These are phyloP conservation scores for Aspergillus niger DNA, from an alignment of 2,329 filamentous ascomycete species.

Conservation along the genomic window DNA sequence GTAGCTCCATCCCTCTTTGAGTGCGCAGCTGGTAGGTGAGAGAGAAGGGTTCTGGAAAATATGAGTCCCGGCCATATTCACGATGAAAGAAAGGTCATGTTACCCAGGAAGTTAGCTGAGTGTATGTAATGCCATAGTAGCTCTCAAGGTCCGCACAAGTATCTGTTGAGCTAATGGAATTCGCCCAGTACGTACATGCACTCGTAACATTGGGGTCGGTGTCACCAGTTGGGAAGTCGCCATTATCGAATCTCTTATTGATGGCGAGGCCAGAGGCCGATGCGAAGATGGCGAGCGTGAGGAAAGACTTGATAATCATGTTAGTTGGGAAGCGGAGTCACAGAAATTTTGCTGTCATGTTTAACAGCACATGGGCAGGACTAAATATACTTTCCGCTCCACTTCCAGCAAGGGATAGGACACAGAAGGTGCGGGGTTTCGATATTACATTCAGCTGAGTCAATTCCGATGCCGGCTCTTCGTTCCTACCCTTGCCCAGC, in stretches of 20 bases:
- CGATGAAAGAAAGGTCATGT: background rate
- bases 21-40: background rate
- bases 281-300: background rate
- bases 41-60: slow-evolving; percentile 14
- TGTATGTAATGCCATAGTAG: slow-evolving; percentile 10
- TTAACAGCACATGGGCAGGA: no score
- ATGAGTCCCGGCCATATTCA: background rate
- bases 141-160: slow-evolving; percentile 12
- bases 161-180: slow-evolving; percentile 10
- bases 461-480: no score
- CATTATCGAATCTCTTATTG: background rate
- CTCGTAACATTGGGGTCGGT: slow-evolving; percentile 13
- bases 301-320: background rate
- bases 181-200: slow-evolving; percentile 15
- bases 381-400: no score
- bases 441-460: no score
- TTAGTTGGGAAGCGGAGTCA: no score
- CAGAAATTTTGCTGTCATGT: no score
- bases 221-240: slow-evolving; percentile 8
- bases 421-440: no score
- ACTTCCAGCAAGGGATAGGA: no score
- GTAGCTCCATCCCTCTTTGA: slow-evolving; percentile 14
- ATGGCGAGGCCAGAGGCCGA: background rate
- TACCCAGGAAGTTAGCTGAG: slow-evolving; percentile 12
- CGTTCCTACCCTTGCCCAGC: no score